A percentile compares a stretch with the other conserved stretches of the same genome.
phyloP scores from a whole-genome alignment of 1,284 basidiomycete genomes.

The Austropuccinia psidii region DNA sequence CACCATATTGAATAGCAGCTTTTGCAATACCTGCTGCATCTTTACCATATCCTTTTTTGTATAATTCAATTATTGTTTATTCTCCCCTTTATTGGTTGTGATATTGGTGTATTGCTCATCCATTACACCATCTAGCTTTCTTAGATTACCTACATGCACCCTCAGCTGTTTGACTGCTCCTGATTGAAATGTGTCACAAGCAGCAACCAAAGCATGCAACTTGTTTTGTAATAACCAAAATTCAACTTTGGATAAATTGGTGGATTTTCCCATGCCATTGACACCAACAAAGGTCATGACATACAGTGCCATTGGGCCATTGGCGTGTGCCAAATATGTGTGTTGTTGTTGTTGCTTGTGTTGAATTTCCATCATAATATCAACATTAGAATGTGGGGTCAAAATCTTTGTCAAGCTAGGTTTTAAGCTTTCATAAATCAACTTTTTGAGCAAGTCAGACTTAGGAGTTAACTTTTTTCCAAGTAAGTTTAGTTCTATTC shows the following conservation, averaged over 20 bases:
- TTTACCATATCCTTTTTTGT: slow-evolving; percentile 94
- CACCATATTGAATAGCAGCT: slow-evolving; percentile 84
- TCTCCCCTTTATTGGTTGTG: slow-evolving; percentile 40
- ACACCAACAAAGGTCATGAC: slow-evolving; percentile 97
- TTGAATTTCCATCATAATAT: slow-evolving; percentile 67
- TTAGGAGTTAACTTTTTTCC: slow-evolving; percentile 65
- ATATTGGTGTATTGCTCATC: slow-evolving; percentile 42
- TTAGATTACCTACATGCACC: slow-evolving; percentile 89
- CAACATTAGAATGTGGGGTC: slow-evolving; percentile 92
- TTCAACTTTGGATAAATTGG: slow-evolving; percentile 94
- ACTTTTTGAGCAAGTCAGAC: slow-evolving; percentile 70
- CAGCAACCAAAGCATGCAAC: slow-evolving; percentile 85
- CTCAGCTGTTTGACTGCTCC: slow-evolving; percentile 97
- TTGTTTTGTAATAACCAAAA: slow-evolving; percentile 99
- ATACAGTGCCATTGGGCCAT: slow-evolving; percentile 56
- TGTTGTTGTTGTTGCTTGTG: slow-evolving; percentile 54
- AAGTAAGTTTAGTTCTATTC: slow-evolving; percentile 76
- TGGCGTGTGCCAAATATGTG: slow-evolving; percentile 1
- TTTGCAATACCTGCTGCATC: slow-evolving; percentile 95
- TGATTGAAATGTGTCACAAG: slow-evolving; percentile 96
- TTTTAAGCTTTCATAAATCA: slow-evolving; percentile 75
- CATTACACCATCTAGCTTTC: slow-evolving; percentile 63
- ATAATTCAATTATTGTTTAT: slow-evolving; percentile 67
- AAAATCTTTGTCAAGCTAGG: slow-evolving; percentile 84
- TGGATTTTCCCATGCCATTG: slow-evolving; percentile 98